phyloP scores from a whole-genome alignment of 2,329 filamentous ascomycete species.

The Penicillium polonicum region DNA sequence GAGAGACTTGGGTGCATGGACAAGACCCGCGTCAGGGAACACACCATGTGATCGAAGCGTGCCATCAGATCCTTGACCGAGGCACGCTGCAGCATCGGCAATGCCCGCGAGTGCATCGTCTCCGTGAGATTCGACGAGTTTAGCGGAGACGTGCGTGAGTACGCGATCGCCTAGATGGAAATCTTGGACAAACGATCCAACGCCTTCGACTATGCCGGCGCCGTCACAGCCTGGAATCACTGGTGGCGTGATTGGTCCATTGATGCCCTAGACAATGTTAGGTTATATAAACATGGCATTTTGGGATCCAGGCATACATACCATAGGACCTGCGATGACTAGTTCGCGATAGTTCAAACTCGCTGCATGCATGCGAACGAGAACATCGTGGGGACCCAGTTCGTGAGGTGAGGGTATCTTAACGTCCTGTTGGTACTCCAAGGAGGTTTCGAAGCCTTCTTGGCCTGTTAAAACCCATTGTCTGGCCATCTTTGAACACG shows the following conservation, averaged over 20 bases:
- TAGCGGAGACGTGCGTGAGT: background rate
- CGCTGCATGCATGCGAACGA: background rate
- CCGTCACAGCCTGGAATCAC: background rate
- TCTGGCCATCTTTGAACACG: conserved; percentile 26
- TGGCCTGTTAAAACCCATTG: conserved; percentile 37
- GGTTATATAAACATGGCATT: background rate
- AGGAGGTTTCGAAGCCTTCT: conserved; percentile 37
- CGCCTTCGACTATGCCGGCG: background rate
- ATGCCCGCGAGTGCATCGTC: background rate
- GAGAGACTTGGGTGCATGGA: background rate
- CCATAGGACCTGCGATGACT: conserved; percentile 8
- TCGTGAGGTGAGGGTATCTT: background rate
- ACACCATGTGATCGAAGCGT: background rate
- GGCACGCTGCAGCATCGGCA: background rate
- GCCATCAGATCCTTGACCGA: background rate
- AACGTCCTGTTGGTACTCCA: conserved; percentile 32
- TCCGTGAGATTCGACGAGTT: background rate
- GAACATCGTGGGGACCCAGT: conserved; percentile 1
- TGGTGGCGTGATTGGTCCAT: background rate
- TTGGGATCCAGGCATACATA: background rate
- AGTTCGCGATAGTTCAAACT: conserved; percentile 3
- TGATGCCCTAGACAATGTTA: background rate
- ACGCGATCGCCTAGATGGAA: background rate
- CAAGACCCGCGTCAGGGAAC: background rate
- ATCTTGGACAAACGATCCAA: background rate